These are phyloP conservation scores for Marsdenia floribunda DNA, from an alignment of 257 asterid genomes.

Conservation along the genomic window DNA sequence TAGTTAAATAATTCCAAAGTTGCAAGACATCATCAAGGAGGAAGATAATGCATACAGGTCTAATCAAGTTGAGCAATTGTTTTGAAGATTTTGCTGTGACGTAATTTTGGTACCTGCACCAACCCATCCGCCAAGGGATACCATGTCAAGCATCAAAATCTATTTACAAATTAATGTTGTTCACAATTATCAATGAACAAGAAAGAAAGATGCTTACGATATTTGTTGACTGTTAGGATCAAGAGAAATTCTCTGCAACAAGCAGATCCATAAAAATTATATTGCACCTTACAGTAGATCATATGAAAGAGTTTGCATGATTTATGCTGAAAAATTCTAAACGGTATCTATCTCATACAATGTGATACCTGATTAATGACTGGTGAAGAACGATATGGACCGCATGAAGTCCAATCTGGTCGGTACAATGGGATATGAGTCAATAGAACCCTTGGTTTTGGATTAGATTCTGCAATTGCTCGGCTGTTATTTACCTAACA, in stretches of 20 bases:
- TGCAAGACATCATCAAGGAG: constrained; percentile 19
- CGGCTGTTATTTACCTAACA: constrained; percentile 2
- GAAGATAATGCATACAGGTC: constrained; percentile 57
- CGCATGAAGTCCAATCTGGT: constrained; percentile 71
- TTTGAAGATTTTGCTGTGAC: constrained; percentile 49
- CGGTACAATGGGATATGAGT: constrained; percentile 92
- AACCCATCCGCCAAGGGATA: constrained; percentile 19
- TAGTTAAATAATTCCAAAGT: not conserved
- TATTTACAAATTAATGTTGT: not conserved
- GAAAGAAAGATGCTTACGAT: constrained; percentile 42
- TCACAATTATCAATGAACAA: constrained; percentile 11
- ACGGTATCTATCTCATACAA: not conserved
- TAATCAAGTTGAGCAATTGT: constrained; percentile 53
- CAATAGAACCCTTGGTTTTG: constrained; percentile 64
- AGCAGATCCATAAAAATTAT: not conserved
- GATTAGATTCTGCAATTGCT: constrained; percentile 33
- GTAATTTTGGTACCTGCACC: constrained; percentile 83
- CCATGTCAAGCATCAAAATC: constrained; percentile 9
- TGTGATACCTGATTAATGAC: constrained; percentile 72
- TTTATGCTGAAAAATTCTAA: not conserved
- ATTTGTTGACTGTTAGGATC: constrained; percentile 48
- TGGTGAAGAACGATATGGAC: constrained; percentile 70
- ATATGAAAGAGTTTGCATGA: not conserved
- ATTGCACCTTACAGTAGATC: not conserved
- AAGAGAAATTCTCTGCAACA: constrained; percentile 60